Evolutionary conservation across 495 filamentous ascomycete genomes (phyloP).

Genomic region (Aspergillus asperescens): DNA sequence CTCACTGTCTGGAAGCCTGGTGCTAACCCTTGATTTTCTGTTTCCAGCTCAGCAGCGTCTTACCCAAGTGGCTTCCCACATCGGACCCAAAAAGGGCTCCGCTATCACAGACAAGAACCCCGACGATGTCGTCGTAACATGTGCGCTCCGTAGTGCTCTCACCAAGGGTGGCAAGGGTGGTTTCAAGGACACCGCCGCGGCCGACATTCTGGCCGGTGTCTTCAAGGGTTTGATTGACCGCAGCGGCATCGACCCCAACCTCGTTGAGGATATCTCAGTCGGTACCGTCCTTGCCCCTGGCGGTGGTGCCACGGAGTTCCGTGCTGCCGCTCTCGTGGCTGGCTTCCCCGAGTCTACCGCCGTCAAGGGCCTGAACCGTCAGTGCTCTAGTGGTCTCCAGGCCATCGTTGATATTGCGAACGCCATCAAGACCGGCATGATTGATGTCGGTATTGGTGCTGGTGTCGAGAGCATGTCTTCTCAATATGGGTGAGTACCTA

Average conservation of each 20-base stretch:
- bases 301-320: constrained; percentile 93
- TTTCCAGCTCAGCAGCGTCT: constrained; percentile 55
- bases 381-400: constrained; percentile 86
- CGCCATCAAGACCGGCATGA: constrained; percentile 82
- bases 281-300: constrained; percentile 88
- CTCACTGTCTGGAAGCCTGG: background rate
- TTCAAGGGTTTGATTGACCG: constrained; percentile 75
- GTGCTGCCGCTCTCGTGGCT: constrained; percentile 84
- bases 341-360: constrained; percentile 82
- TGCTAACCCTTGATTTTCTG: constrained; percentile 1
- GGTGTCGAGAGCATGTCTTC: constrained; percentile 97
- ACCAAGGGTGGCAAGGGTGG: constrained; percentile 88
- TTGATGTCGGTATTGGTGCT: constrained; percentile 89
- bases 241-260: constrained; percentile 74
- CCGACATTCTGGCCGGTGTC: constrained; percentile 80
- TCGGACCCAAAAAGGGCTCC: constrained; percentile 47
- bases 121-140: constrained; percentile 85
- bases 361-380: constrained; percentile 81
- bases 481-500: constrained; percentile 69
- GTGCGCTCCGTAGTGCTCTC: constrained; percentile 84
- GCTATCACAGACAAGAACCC: constrained; percentile 57
- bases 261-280: constrained; percentile 90
- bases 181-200: constrained; percentile 88
- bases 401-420: constrained; percentile 91
- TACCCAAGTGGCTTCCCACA: constrained; percentile 58